Evolutionary conservation across 2,329 filamentous ascomycete genomes (phyloP), one percentile per base, ranked within the genome.

Genomic region (Aureobasidium sp.): DNA sequence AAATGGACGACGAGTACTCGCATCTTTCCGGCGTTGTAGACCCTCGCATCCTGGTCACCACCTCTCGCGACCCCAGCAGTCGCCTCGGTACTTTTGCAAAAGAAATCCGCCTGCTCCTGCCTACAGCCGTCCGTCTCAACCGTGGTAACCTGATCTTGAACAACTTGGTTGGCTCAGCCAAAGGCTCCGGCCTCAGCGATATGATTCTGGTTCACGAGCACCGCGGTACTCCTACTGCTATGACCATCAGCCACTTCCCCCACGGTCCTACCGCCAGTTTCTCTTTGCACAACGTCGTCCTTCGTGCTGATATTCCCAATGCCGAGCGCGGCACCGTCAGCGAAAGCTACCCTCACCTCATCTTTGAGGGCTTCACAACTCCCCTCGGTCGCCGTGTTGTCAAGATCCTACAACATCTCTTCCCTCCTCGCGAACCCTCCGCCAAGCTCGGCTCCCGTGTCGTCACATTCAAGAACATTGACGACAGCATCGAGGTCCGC

Each of bases 291-390:
- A 97, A 99, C 67, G 93, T 97, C 3, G 88, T 97, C 10, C 80
- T 99, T 56, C 86, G 94, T 48, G 90, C 92, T 64, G 94, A 99
- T 72, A 96, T 99, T 24, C 93, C 94, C 1, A 92, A 94, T 66
- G 85, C 88, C 46, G 85, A 91, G 9, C 84, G 89, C 63, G 94
- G 94, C 52, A 96, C 92, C 1, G 91, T 97, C 52, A 90, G 86
- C 65, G 94, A 99, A 76, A 88, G 86, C 41, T 99, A 97, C 69
- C 94, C 94, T 0, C 93, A 97, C 71, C 80, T 99, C 2, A 90
- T 99, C 65, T 97, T 99, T 69, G 94, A 99, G 70, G 92, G 92
- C 2, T 97, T 99, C 76, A 88, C 83, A 5, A 91, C 89, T 6
- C 84, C 83, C 37, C 79, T 97, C 6, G 94, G 94, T 61, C 82